Evolutionary conservation across 805 yeast genomes (phyloP), one percentile per base, ranked within the genome.

Genomic region (Naumovozyma dairenensis): DNA sequence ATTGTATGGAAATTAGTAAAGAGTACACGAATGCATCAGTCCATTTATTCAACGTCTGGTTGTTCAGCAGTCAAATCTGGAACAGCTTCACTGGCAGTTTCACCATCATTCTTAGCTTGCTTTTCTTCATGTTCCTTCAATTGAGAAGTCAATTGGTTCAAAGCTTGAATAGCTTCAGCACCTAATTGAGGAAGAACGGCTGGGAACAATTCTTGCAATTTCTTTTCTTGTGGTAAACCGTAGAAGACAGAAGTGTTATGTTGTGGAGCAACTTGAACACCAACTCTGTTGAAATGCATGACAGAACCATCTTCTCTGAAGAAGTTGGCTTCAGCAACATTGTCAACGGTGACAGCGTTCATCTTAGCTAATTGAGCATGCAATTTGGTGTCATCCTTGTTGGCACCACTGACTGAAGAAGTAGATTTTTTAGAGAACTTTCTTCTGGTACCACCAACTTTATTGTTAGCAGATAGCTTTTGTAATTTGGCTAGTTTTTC

Each of bases 271-370:
- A 83, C 83, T 71, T 89, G 96, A 46, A 87, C 92, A 67, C 92
- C 93, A 49, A 92, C 96, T 65, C 92, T 80, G 73, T 82, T 77
- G 75, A 92, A 85, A 71, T 89, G 96, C 65, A 89, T 69, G 46
- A 92, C 96, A 60, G 79, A 80, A 60, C 96, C 96, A 64, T 89
- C 96, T 46, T 85, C 95, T 66, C 73, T 81, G 82, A 92, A 87
- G 73, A 89, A 83, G 77, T 87, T 89, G 57, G 95, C 97, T 72
- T 89, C 96, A 63, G 85, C 94, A 55, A 89, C 79, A 56, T 82
- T 85, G 49, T 81, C 86, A 52, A 89, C 67, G 55, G 85, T 80
- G 66, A 80, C 83, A 47, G 87, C 93, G 66, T 82, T 80, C 62
- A 89, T 72, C 70, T 87, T 86, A 63, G 77, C 80, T 66, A 89